phyloP scores from a whole-genome alignment of 257 asterid species.

The Fraxinus excelsior region DNA sequence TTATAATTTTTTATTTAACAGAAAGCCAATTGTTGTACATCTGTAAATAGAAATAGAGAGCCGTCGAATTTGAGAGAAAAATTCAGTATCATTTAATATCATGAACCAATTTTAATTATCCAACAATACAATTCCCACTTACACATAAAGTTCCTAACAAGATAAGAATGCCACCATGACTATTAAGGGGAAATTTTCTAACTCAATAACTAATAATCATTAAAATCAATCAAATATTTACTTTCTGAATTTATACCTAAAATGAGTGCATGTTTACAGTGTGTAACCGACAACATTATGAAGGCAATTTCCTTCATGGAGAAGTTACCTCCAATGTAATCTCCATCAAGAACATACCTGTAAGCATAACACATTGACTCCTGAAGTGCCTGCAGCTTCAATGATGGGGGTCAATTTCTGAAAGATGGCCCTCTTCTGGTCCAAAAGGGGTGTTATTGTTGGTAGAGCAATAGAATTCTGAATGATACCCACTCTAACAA shows the following conservation, averaged over 20 bases:
- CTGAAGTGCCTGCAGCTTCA: conserved; percentile 88
- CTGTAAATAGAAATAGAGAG: neutral
- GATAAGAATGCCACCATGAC: neutral
- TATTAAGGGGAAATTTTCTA: neutral
- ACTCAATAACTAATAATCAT: neutral
- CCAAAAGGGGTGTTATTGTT: conserved; percentile 68
- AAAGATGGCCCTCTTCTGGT: conserved; percentile 78
- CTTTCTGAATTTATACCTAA: neutral
- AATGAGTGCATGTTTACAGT: neutral
- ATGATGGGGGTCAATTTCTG: conserved; percentile 71
- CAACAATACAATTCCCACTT: neutral
- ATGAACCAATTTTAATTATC: neutral
- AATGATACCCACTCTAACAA: conserved; percentile 87
- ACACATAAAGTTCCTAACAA: neutral
- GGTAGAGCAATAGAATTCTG: conserved; percentile 77
- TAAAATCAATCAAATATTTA: neutral
- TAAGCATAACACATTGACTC: conserved; percentile 83
- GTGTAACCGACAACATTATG: neutral
- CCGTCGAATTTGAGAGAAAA: neutral
- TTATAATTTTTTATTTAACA: neutral
- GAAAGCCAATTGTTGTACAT: neutral
- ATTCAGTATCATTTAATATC: neutral
- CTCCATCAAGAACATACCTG: conserved; percentile 55
- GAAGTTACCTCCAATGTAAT: neutral
- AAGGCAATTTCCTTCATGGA: neutral